Conservation (phyloP, 495 filamentous ascomycete species). For the Penicillium tannophilum region DNA sequence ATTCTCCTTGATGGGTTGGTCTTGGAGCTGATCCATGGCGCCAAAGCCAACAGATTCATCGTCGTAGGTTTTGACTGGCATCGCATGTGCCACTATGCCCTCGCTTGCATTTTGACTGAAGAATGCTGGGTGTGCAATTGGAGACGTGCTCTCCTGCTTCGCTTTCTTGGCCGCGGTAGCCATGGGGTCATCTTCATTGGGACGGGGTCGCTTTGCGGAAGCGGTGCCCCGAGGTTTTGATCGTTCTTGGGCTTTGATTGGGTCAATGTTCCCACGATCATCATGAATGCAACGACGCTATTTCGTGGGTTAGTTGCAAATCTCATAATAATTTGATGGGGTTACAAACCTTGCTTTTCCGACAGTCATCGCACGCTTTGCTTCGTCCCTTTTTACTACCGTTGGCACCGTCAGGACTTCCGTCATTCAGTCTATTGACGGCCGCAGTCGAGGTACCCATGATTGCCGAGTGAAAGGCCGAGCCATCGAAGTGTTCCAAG, state of each 20-base stretch:
- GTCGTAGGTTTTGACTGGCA: slow-evolving; percentile 15
- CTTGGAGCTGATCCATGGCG: slow-evolving; percentile 6
- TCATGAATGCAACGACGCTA: slow-evolving; percentile 72
- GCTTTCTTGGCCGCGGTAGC: slow-evolving; percentile 35
- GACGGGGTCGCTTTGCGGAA: slow-evolving; percentile 49
- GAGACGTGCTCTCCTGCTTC: slow-evolving; percentile 46
- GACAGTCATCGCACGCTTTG: slow-evolving; percentile 67
- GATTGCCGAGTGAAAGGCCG: slow-evolving; percentile 28
- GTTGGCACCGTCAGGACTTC: slow-evolving; percentile 39
- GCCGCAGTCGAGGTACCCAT: slow-evolving; percentile 34
- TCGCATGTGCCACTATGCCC: slow-evolving; percentile 13
- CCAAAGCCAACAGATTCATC: slow-evolving; percentile 13
- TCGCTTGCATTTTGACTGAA: slow-evolving; percentile 17
- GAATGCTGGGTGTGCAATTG: slow-evolving; percentile 28
- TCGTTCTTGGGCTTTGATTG: slow-evolving; percentile 60
- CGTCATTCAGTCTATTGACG: slow-evolving; percentile 33
- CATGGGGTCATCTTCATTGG: slow-evolving; percentile 38
- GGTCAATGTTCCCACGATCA: slow-evolving; percentile 64
- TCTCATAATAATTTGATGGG: background rate
- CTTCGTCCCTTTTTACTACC: slow-evolving; percentile 56
- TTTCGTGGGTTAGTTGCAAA: slow-evolving; percentile 9
- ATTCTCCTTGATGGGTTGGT: slow-evolving; percentile 19
- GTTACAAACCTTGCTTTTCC: slow-evolving; percentile 63
- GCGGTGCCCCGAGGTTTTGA: slow-evolving; percentile 58
- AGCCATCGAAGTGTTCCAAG: slow-evolving; percentile 33